These are phyloP conservation scores for Rhizophlyctis rosea DNA, from an alignment of 192 early-diverging fungal species.

Conservation along the genomic window DNA sequence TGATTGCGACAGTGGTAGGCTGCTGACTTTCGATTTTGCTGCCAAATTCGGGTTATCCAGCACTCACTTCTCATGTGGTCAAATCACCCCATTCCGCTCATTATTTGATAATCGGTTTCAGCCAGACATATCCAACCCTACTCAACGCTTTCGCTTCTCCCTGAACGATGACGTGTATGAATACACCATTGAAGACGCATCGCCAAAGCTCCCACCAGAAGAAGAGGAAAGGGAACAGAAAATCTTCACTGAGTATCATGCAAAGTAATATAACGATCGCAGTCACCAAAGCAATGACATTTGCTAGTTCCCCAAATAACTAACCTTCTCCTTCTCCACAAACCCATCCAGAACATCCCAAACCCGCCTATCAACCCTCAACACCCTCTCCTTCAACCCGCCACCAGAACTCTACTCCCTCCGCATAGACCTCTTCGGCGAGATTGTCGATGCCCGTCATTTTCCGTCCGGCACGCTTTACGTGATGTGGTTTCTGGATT, in stretches of 20 bases:
- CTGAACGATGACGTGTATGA: constrained; percentile 32
- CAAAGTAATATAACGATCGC: too few species aligned
- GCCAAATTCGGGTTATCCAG: too few species aligned
- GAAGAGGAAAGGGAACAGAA: constrained; percentile 32
- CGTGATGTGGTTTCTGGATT: constrained; percentile 26
- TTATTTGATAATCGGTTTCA: too few species aligned
- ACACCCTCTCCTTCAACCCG: constrained; percentile 19
- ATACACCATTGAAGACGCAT: constrained; percentile 28
- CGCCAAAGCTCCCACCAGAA: constrained; percentile 13
- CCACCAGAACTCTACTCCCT: constrained; percentile 8
- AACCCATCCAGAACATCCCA: constrained; percentile 1
- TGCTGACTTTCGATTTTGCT: too few species aligned
- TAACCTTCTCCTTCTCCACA: background rate
- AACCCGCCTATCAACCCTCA: constrained; percentile 3
- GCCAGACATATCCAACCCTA: too few species aligned
- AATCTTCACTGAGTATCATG: constrained; percentile 32
- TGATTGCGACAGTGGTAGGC: constrained; percentile 37
- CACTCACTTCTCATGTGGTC: too few species aligned
- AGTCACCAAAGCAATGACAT: too few species aligned
- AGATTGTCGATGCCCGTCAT: constrained; percentile 11
- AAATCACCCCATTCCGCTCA: too few species aligned
- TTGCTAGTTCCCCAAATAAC: too few species aligned
- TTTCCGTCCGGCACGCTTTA: constrained; percentile 21
- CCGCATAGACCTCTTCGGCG: constrained; percentile 16
- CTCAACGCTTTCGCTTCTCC: constrained; percentile 23